Evolutionary conservation across 2,329 filamentous ascomycete species (phyloP), one percentile per base, ranked within the genome.

Genomic region (Fulvia fulva): DNA sequence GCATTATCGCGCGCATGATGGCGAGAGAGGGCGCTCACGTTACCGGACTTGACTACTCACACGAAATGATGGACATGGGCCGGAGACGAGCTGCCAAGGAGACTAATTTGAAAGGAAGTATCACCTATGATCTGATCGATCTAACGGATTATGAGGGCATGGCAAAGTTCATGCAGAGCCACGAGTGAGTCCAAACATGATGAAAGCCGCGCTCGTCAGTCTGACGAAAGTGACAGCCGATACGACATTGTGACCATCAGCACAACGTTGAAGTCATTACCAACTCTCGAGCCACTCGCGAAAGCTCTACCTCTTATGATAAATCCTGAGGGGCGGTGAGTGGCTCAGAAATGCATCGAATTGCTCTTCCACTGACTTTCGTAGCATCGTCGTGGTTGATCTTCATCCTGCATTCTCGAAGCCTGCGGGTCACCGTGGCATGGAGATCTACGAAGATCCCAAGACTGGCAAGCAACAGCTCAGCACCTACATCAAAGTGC

Each of bases 371-470:
- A 12, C 59, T 63, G 53, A 61, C 44, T 14, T 11, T 4, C 12
- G 73, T 49, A 72, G 78, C 73, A 78, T 70, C 64, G 76, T 76
- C 28, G 52, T 56, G 14, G 50, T 62, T 0, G 62, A 80, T 41
- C 75, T 81, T 8, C 79, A 81, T 58, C 79, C 79, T 5, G 74
- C 78, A 4, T 80, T 81, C 68, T 77, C 79, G 63, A 81, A 79
- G 3, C 76, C 77, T 1, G 74, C 73, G 2, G 72, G 74, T 1
- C 67, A 72, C 7, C 74, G 76, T 5, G 68, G 70, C 22, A 69
- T 81, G 43, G 71, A 76, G n/a, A 61, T 77, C n/a, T 67, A 62
- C 21, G 73, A 73, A 43, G 68, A 77, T 51, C 68, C 69, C 0
- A 61, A 53, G 11, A 77, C 73, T 1, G 76, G 74, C 9, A 68